phyloP scores from a whole-genome alignment of 2,329 filamentous ascomycete genomes.

The Cladobotryum protrusum region DNA sequence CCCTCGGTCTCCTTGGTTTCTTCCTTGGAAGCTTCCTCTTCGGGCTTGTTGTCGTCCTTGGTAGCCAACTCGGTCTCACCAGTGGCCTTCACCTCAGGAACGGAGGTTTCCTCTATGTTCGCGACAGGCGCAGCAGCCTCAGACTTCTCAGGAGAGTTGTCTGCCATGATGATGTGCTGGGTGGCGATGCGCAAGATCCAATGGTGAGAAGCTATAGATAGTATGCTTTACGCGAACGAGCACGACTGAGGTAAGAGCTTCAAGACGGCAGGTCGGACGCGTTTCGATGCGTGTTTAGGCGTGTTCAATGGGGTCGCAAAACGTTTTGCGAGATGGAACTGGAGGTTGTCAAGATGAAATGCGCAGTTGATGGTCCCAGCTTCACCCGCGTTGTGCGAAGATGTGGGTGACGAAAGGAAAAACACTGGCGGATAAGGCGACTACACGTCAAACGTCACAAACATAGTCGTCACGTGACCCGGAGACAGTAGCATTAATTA shows the following conservation, averaged over 20 bases:
- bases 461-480: conserved; percentile 27
- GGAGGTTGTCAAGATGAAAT: conserved; percentile 23
- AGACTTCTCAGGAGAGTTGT: conserved; percentile 31
- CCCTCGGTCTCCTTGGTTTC: conserved; percentile 25
- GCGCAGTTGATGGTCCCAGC: conserved; percentile 27
- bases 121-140: conserved; percentile 27
- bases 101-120: conserved; percentile 25
- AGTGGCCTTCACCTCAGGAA: conserved; percentile 18
- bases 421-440: conserved; percentile 28
- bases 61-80: conserved; percentile 18
- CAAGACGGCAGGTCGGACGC: conserved; percentile 14
- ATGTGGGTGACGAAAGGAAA: conserved; percentile 30
- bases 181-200: conserved; percentile 17
- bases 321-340: conserved; percentile 24
- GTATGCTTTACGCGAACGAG: conserved; percentile 10
- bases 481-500: conserved; percentile 4
- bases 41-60: conserved; percentile 18
- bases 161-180: conserved; percentile 30
- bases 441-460: conserved; percentile 31
- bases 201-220: conserved; percentile 3
- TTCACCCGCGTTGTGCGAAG: conserved; percentile 27
- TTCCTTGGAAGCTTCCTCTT: conserved; percentile 20
- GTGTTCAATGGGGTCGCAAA: conserved; percentile 24
- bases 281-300: conserved; percentile 17
- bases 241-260: conserved; percentile 11